A percentile compares a stretch with the other conserved stretches of the same genome.
These are phyloP conservation scores for Acer campestre DNA, from an alignment of 345 rosid species.

Conservation along the genomic window DNA sequence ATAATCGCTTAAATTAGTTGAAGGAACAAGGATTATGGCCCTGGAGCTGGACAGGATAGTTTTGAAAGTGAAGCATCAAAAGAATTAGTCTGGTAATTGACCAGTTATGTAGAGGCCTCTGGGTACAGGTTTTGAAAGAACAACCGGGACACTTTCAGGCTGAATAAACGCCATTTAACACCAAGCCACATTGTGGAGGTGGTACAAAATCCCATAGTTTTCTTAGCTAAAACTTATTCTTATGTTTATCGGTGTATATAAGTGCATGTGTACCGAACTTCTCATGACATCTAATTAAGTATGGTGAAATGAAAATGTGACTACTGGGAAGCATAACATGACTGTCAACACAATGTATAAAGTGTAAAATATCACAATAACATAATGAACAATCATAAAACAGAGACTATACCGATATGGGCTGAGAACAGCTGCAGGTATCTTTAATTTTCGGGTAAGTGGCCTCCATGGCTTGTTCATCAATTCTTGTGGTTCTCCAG, in stretches of 20 bases:
- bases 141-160: too few species aligned
- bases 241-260: background rate
- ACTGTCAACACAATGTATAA: background rate
- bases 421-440: slow-evolving; percentile 92
- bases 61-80: too few species aligned
- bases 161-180: too few species aligned
- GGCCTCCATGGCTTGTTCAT: slow-evolving; percentile 97
- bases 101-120: too few species aligned
- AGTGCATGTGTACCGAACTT: background rate
- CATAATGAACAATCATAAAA: background rate
- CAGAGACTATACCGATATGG: slow-evolving; percentile 71
- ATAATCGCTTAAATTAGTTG: too few species aligned
- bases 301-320: background rate
- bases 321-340: too few species aligned
- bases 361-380: slow-evolving; percentile 8
- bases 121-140: too few species aligned
- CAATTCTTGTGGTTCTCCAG: slow-evolving; percentile 65
- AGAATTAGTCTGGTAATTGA: too few species aligned
- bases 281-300: background rate
- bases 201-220: background rate
- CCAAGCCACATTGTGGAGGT: too few species aligned
- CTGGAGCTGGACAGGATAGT: too few species aligned
- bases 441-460: slow-evolving; percentile 85
- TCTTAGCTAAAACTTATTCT: background rate
- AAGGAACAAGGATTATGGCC: too few species aligned